Base-by-base conservation (phyloP, 805 yeast genomes). In the Ogataea ramenticola region DNA sequence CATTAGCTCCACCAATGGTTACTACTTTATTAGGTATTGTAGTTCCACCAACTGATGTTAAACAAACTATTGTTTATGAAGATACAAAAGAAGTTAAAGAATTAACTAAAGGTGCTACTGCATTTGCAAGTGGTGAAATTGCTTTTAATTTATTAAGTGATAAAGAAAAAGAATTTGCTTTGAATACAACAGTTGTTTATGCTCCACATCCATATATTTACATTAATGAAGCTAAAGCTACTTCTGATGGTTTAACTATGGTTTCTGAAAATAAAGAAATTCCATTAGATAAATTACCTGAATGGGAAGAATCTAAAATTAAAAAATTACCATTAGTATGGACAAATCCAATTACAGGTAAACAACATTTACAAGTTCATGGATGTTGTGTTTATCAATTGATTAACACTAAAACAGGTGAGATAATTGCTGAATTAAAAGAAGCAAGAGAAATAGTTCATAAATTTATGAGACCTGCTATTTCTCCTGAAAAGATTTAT, bases 151-250 rank as follows among this genome's bases (percentile, higher is more conserved):
- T 72, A 21, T 71, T 88, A 43, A 70, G 81, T 9, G 77, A 72
- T 5, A 86, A 82, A 57, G 93, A 87, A 48, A 77, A 87, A 63
- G 68, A 82, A 48, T 72, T 80, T 50, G 96, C 90, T 2, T 70
- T 86, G 47, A 72, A 74, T 57, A 82, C 95, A n/a, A 80, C 79
- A 3, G 91, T 88, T 20, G 86, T 81, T 39, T 88, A 88, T 61
- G 95, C 96, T 16, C 96, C 96, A 34, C 96, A 88, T 61, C 96
- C 96, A 36, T 88, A 87, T 64, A 88, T 88, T 46, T 86, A 75
- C 63, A 88, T 88, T 49, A 77, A 87, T 5, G 79, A 83, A 14
- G 87, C 95, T 32, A 76, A 71, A 46, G 96, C 96, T 35, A 84
- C 93, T 10, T 75, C 82, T 30, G 95, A 87, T 61, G 96, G 96